Percentiles rank a stretch among this genome's conserved stretches.
phyloP scores from a whole-genome alignment of 2,329 filamentous ascomycete genomes.

The Alternaria sp. region DNA sequence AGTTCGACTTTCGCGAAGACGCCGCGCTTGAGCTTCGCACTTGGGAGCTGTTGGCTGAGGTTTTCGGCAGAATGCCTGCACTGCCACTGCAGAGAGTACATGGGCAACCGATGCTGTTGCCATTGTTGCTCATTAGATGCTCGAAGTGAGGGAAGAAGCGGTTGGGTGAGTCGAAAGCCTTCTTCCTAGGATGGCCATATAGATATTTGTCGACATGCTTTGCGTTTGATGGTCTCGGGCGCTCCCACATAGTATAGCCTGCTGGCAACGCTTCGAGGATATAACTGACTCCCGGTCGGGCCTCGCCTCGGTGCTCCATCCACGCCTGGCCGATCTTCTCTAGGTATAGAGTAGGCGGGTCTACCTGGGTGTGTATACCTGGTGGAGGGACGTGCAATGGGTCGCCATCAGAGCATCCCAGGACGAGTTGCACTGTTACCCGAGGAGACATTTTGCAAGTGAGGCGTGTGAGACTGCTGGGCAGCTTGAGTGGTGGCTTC shows the following conservation, averaged over 20 bases:
- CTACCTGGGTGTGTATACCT: slow-evolving; percentile 37
- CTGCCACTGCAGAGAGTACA: slow-evolving; percentile 57
- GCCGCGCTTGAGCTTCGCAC: too few relatives aligned
- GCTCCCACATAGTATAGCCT: too few relatives aligned
- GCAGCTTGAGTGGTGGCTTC: too few relatives aligned
- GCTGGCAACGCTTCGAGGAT: too few relatives aligned
- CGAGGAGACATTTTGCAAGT: too few relatives aligned
- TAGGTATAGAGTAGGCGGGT: slow-evolving; percentile 54
- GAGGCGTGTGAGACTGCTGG: too few relatives aligned
- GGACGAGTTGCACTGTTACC: too few relatives aligned
- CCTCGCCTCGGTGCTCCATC: slow-evolving; percentile 53
- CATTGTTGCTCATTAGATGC: slow-evolving; percentile 59
- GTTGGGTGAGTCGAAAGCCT: slow-evolving; percentile 60
- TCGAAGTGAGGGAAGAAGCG: slow-evolving; percentile 65
- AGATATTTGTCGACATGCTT: slow-evolving; percentile 60
- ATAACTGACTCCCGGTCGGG: slow-evolving; percentile 51
- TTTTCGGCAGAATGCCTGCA: slow-evolving; percentile 24
- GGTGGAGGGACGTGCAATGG: slow-evolving; percentile 31
- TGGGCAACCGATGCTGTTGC: slow-evolving; percentile 51
- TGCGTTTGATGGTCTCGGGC: slow-evolving; percentile 50
- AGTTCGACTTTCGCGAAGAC: too few relatives aligned
- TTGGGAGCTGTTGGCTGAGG: slow-evolving; percentile 8
- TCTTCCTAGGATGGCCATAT: slow-evolving; percentile 61
- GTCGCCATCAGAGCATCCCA: slow-evolving; percentile 49
- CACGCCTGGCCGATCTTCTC: slow-evolving; percentile 56